Conservation (phyloP, 768 basidiomycete species). For the Hygrocybe punicea region DNA sequence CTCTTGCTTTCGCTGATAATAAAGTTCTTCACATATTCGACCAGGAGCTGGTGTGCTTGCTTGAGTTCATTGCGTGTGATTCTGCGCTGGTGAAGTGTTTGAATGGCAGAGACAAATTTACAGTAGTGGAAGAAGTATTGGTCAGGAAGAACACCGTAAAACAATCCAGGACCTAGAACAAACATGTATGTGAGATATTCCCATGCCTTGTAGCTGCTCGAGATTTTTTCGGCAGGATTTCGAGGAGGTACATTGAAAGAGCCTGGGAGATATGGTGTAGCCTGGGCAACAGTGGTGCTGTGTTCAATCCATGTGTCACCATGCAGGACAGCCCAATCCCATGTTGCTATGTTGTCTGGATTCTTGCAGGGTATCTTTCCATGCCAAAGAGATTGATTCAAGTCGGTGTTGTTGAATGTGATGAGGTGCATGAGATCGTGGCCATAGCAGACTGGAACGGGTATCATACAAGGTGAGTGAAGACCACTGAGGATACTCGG, state of each 20-base stretch:
- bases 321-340: slow-evolving; percentile 31
- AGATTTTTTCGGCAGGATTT: slow-evolving; percentile 9
- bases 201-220: slow-evolving; percentile 38
- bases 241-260: slow-evolving; percentile 24
- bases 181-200: slow-evolving; percentile 34
- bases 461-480: slow-evolving; percentile 37
- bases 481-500: slow-evolving; percentile 39
- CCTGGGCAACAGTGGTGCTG: slow-evolving; percentile 9
- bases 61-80: not conserved
- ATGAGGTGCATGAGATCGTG: slow-evolving; percentile 42
- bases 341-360: slow-evolving; percentile 19
- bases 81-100: not conserved
- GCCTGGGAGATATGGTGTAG: slow-evolving; percentile 3
- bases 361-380: slow-evolving; percentile 22
- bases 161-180: too few relatives aligned
- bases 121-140: not conserved
- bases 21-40: too few relatives aligned
- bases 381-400: slow-evolving; percentile 12
- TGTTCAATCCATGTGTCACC: slow-evolving; percentile 17
- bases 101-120: slow-evolving; percentile 5
- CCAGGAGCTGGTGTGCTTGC: not conserved
- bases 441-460: slow-evolving; percentile 12
- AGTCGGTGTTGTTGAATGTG: slow-evolving; percentile 35
- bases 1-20: too few relatives aligned
- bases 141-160: slow-evolving; percentile 15